Percentiles rank a stretch among this genome's conserved stretches.
Conservation (phyloP, 1,284 basidiomycete species). For the Trichosporon inkin region DNA sequence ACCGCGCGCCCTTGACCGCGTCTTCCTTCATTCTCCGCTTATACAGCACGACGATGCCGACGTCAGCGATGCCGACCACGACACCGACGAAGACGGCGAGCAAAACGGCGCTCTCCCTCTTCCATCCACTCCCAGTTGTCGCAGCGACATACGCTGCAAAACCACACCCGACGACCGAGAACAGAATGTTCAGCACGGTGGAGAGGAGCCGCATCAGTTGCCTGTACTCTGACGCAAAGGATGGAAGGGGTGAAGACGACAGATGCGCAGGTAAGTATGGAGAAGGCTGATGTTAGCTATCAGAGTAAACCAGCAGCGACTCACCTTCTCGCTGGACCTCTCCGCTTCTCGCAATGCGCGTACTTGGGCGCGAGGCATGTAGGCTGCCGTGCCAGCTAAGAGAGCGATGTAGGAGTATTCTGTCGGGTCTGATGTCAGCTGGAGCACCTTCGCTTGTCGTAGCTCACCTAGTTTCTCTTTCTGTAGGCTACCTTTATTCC, state of each 20-base stretch:
- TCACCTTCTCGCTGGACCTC: neutral
- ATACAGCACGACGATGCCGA: conserved; percentile 35
- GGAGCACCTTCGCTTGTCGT: neutral
- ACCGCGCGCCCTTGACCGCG: conserved; percentile 21
- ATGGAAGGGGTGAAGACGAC: conserved; percentile 25
- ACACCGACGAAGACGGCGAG: conserved; percentile 35
- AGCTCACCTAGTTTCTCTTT: neutral
- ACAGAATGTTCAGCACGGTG: conserved; percentile 42
- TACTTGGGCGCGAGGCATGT: conserved; percentile 30
- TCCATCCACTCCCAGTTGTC: conserved; percentile 35
- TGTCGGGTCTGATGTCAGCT: conserved; percentile 27
- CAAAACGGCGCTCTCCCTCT: conserved; percentile 28
- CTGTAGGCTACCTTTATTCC: neutral
- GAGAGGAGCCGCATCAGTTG: conserved; percentile 30
- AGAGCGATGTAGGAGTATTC: conserved; percentile 35
- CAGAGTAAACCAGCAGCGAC: neutral
- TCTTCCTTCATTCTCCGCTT: conserved; percentile 20
- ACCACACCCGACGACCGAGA: conserved; percentile 40
- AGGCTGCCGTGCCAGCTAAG: conserved; percentile 40
- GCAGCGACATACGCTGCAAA: conserved; percentile 39
- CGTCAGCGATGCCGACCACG: conserved; percentile 39
- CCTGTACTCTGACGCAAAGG: conserved; percentile 36
- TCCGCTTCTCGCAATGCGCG: conserved; percentile 22
- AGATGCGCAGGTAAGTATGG: conserved; percentile 42
- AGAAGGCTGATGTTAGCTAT: conserved; percentile 26